Evolutionary conservation across 768 basidiomycete species (phyloP), one percentile per base, ranked within the genome.

Genomic region (Leccinum fibrillosum): DNA sequence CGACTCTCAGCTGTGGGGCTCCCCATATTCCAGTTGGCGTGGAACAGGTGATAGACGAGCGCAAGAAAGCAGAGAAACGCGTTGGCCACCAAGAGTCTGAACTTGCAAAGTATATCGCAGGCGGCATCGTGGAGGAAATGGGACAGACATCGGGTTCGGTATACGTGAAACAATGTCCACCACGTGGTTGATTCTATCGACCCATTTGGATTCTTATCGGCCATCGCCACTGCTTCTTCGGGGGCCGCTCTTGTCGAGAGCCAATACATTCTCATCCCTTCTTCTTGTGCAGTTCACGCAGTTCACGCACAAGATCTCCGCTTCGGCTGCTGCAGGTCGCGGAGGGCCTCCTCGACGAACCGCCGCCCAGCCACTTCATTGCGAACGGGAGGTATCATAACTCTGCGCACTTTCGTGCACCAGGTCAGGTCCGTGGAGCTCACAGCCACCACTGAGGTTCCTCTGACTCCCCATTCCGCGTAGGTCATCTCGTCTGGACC

Each of bases 1-100:
- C 82, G 2, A 80, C 79, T 15, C 77, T 94, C 28, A 90, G 86
- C 48, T 88, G 89, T 65, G 86, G 87, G 3, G 75, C 84, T 2
- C 75, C 82, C 1, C 82, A 85, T 52, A 83, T 92, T 4, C 84
- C 86, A 15, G 85, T 85, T 49, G 83, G 91, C 34, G 83, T 90
- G 12, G 74, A 74, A 32, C 85, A 86, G 63, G 80, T 90, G 26
- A 76, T 88, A 7, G 84, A 88, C 10, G 86, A 86, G 49, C 81
- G 88, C 49, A 85, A 81, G 67, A 82, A 77, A 54, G 80, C 84
- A 1, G 84, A 85, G 56, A 90, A 87, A 69, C 82, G 88, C 17
- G 80, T 84, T 25, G 79, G 80, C 23, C 19, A 92, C 56, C 69
- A 91, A n/a, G 90, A 90, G 68, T 71, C 71, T 10, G 88, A 90